Conservation (phyloP, 495 filamentous ascomycete species). For the Penicillium subrubescens region DNA sequence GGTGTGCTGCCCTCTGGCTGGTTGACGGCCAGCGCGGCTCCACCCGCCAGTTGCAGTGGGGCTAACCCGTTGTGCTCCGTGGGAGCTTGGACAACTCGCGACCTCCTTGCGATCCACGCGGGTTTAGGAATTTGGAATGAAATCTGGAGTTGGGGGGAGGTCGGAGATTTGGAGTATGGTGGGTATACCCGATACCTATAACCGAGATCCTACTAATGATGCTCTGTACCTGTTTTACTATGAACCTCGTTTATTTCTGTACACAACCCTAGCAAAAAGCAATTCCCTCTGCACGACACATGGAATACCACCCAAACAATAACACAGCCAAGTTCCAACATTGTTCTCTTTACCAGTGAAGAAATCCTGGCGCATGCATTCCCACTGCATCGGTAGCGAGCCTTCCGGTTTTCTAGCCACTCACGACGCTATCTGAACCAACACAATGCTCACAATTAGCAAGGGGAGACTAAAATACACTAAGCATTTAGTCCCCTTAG, state of each 20-base stretch:
- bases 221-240: not conserved
- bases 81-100: conserved; percentile 22
- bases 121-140: conserved; percentile 17
- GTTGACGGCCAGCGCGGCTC: not conserved
- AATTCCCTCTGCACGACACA: not conserved
- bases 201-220: not conserved
- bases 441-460: not conserved
- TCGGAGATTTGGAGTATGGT: conserved; percentile 4
- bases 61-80: conserved; percentile 29
- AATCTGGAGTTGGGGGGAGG: conserved; percentile 3
- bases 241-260: not conserved
- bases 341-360: not conserved
- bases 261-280: not conserved
- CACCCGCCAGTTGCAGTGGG: conserved; percentile 7
- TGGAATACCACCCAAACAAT: not conserved
- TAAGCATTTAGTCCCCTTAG: conserved; percentile 9
- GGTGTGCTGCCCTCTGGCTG: not conserved
- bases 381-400: conserved; percentile 18
- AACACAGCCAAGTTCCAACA: not conserved
- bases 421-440: conserved; percentile 5
- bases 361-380: not conserved
- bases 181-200: not conserved
- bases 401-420: not conserved
- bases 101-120: not conserved
- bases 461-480: conserved; percentile 1